Base-by-base conservation (phyloP, 1,139 yeast genomes). In the Geotrichum aggregatum region DNA sequence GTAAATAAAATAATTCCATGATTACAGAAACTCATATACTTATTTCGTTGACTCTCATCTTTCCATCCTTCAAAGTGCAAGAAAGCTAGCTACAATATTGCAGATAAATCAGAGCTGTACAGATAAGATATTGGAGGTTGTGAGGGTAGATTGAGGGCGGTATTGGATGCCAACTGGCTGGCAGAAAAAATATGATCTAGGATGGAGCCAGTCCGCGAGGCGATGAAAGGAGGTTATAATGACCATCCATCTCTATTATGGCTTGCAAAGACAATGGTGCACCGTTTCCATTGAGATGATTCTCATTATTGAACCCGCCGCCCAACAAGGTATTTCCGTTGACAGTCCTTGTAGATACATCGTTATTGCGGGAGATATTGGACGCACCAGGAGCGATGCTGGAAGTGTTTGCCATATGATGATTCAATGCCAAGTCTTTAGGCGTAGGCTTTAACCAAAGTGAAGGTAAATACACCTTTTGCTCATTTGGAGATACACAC, bases 401-500 rank as follows among this genome's bases (percentile, higher is more conserved):
- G 33, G 22, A 33, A 21, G 31, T 7, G 22, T 18, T 36, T 38
- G 7, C 14, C 13, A 14, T 19, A 10, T 22, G 44, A 6, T 33
- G 30, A 14, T 13, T 6, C 22, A 33, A 28, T 11, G 7, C 30
- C 38, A 11, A 30, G 11, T 5, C 42, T 24, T 21, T 21, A 7
- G 41, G 24, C 22, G 24, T 14, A 8, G 44, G 39, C 16, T 44
- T 40, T 33, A 96, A 96, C 97, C 98, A 91, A 64, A 91, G 72
- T 41, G 88, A 83, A 1, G 98, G 98, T 34, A 92, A 69, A 60
- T 78, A 79, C 19, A 92, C 82, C 49, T 87, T 84, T 67, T 88
- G 96, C 63, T 84, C 91, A 58, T 95, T 75, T 0, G 99, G 99
- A 61, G 88, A 95, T 6, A 94, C 95, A 64, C 96, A 88, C 56